Base-by-base conservation (phyloP, 345 rosid genomes). In the Gossypioides kirkii region DNA sequence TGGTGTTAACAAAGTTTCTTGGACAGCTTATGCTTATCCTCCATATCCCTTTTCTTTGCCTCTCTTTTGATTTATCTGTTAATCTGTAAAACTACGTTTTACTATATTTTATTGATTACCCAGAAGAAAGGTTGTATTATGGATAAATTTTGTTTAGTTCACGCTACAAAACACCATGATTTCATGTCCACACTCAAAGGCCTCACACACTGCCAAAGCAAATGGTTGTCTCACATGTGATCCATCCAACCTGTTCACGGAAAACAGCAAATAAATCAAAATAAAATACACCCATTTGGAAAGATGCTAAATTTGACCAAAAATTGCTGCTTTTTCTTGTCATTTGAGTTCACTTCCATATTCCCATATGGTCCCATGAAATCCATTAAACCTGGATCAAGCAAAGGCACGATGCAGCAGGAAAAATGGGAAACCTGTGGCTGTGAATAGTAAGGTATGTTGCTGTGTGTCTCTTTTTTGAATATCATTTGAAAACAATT, bases 81-180 rank as follows among this genome's bases (percentile, higher is more conserved):
- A 9, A 38, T n/a, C 38, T 38, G 45, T 38, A 62, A 60, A 52
- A 3, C 3, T 61, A 10, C 26, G 36, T 64, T 38, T n/a, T 18
- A 63, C 3, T 61, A 10, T 59, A 36, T 64, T 38, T n/a, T 41
- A 63, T 63, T 63, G 68, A 49, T 10, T 63, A 20, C 10, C n/a
- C 36, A 26, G 41, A 28, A 2, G 10, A 61, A 59, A 36, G 20
- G 70, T 47, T 49, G 25, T 20, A 25, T 54, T 42, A 73, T 70
- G 42, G 69, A 49, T 61, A 41, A 53, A 49, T 71, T 74, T 56
- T 77, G 79, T 74, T 45, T 54, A 76, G 46, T n/a, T 78, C 79
- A 83, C 77, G 84, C 84, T 45, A 63, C 73, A 80, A 74, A 76
- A 71, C 64, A 56, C 79, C 73, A 78, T 78, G 72, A 83, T 80